Evolutionary conservation across 768 basidiomycete genomes (phyloP).

Genomic region (Tulasnella sp.): DNA sequence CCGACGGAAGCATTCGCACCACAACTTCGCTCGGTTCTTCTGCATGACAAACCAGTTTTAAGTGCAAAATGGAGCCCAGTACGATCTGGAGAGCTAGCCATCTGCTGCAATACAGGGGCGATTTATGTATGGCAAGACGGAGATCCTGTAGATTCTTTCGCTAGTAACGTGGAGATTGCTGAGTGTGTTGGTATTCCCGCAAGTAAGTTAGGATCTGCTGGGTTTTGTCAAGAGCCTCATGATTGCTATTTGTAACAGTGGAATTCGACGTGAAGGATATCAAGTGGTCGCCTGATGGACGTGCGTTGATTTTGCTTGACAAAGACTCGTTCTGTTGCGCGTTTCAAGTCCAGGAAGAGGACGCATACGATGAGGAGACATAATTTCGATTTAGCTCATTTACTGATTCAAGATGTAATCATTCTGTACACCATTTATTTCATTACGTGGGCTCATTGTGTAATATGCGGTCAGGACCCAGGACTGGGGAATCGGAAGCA

Average conservation of each 20-base stretch:
- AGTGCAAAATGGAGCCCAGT: constrained; percentile 73
- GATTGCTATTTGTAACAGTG: constrained; percentile 30
- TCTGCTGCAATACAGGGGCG: constrained; percentile 55
- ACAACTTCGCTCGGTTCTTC: constrained; percentile 48
- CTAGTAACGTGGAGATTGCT: constrained; percentile 77
- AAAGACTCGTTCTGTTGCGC: constrained; percentile 75
- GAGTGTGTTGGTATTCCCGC: constrained; percentile 84
- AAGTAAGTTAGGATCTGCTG: constrained; percentile 37
- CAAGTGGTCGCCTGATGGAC: constrained; percentile 77
- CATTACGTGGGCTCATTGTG: no score
- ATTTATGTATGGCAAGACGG: constrained; percentile 76
- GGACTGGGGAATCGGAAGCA: no score
- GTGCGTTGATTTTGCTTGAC: constrained; percentile 60
- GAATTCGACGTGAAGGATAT: constrained; percentile 59
- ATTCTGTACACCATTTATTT: no score
- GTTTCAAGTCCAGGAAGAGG: constrained; percentile 54
- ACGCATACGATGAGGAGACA: constrained; percentile 3
- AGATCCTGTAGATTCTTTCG: constrained; percentile 5
- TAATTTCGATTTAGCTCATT: no score
- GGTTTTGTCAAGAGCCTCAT: not conserved
- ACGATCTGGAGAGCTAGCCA: constrained; percentile 53
- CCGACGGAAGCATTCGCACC: constrained; percentile 46
- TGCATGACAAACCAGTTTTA: constrained; percentile 50
- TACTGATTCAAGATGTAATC: no score
- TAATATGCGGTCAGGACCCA: no score